phyloP scores from a whole-genome alignment of 1,139 yeast genomes.

The Hansenula sp. region DNA sequence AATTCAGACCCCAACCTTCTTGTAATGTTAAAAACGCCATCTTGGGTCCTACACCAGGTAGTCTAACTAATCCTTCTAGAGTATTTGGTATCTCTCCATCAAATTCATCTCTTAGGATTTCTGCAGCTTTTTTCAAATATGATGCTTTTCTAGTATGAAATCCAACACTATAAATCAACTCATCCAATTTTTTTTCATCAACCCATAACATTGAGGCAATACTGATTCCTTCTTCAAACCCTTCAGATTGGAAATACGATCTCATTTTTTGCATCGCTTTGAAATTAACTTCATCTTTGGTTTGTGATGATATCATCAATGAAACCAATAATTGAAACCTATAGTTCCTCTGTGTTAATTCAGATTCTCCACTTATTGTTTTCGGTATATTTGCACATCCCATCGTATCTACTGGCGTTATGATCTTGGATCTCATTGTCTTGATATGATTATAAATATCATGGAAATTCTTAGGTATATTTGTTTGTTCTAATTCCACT shows the following conservation, averaged over 20 bases:
- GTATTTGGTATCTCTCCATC: constrained; percentile 68
- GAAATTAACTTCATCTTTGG: constrained; percentile 83
- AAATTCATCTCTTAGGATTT: constrained; percentile 44
- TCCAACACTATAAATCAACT: constrained; percentile 74
- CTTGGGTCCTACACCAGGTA: constrained; percentile 96
- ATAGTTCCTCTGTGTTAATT: constrained; percentile 39
- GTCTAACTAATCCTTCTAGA: constrained; percentile 55
- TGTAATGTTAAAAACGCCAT: constrained; percentile 86
- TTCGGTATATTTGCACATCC: constrained; percentile 81
- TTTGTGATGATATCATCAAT: constrained; percentile 86
- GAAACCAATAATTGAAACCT: constrained; percentile 76
- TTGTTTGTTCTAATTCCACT: not conserved
- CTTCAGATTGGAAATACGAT: constrained; percentile 32
- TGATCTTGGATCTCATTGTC: constrained; percentile 55
- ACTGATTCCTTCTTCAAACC: constrained; percentile 36
- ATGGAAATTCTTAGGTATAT: constrained; percentile 43
- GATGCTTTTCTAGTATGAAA: constrained; percentile 78
- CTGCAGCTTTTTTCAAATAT: constrained; percentile 61
- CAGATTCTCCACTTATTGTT: constrained; percentile 27
- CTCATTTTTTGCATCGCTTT: constrained; percentile 66
- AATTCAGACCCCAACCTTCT: constrained; percentile 70
- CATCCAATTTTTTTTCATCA: constrained; percentile 55
- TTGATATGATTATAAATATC: constrained; percentile 60
- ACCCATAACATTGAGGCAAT: constrained; percentile 42
- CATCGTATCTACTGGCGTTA: constrained; percentile 84